Evolutionary conservation across 2,329 filamentous ascomycete species (phyloP), one percentile per base, ranked within the genome.

Genomic region (Pseudogymnoascus sp.): DNA sequence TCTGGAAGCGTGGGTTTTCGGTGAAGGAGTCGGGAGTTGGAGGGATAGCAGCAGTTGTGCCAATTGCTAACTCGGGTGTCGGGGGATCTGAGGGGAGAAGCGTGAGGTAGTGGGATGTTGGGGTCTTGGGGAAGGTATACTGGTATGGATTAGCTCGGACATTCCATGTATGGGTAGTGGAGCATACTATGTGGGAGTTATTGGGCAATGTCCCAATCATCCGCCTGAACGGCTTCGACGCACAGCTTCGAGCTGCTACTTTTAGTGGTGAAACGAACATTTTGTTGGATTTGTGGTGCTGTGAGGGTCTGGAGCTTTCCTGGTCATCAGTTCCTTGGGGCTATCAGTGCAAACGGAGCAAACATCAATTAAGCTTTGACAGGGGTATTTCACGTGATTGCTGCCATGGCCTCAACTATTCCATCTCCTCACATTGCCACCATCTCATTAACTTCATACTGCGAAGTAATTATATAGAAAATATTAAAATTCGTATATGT

Each of bases 1-100:
- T 70, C n/a, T 85, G 71, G 71, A 89, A 89, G 21, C 76, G 74
- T 9, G 75, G 79, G 71, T 89, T 89, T 69, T 83, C 81, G 21
- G 73, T 76, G 70, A 89, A 87, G 21, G 83, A 81, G 40, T 77
- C 75, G 3, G 87, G 84, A 0, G 83, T 87, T 0, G 86, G 86
- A 1, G 85, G 85, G n/a, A 87, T 66, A 15, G 75, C 69, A 5
- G 81, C 82, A 0, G 84, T 82, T 1, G 79, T 83, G 60, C 87
- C 87, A 65, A 89, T 82, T 13, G 85, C 79, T 19, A 88, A 75
- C 28, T 73, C 72, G 5, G 76, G 71, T 3, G 76, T 81, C 0
- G 86, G 85, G 1, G 85, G 84, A 13, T 78, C 74, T 40, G 80
- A 82, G 38, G 83, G 78, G 64, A 89, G 83, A 67, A 84, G 83